A percentile compares a stretch with the other conserved stretches of the same genome.
phyloP scores from a whole-genome alignment of 306 rosid species.

The Morella rubra region DNA sequence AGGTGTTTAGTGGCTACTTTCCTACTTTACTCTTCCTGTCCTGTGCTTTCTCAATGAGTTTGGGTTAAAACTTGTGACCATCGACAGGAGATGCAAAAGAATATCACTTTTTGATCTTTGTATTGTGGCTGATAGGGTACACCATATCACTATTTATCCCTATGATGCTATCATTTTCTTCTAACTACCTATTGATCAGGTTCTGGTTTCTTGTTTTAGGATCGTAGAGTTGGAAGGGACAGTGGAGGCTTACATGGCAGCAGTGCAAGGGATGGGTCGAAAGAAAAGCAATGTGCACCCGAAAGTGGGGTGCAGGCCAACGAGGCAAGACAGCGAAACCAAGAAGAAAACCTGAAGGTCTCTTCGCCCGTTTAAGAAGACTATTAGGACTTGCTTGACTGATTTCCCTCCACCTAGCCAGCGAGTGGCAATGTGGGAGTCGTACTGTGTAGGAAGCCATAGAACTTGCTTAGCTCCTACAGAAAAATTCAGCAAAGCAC shows the following conservation, averaged over 20 bases:
- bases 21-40: neutral
- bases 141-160: neutral
- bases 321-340: slow-evolving; percentile 35
- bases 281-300: slow-evolving; percentile 29
- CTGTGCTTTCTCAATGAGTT: neutral
- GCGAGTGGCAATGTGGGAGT: neutral
- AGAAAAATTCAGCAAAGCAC: neutral
- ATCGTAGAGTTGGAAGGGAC: slow-evolving; percentile 48
- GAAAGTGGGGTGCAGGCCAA: slow-evolving; percentile 29
- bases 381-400: neutral
- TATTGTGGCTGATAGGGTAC: neutral
- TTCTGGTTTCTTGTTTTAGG: slow-evolving; percentile 44
- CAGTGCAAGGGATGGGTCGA: slow-evolving; percentile 35
- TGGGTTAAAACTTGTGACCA: neutral
- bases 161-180: neutral
- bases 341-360: slow-evolving; percentile 23
- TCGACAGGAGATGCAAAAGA: neutral
- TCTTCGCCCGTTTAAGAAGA: neutral
- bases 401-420: neutral
- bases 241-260: slow-evolving; percentile 34
- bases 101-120: neutral
- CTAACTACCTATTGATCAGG: slow-evolving; percentile 6
- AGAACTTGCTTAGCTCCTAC: neutral
- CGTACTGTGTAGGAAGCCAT: neutral
- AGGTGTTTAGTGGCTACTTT: neutral